Percentiles rank a stretch among this genome's conserved stretches.
These are phyloP conservation scores for Cutaneotrichosporon curvatum DNA, from an alignment of 1,284 basidiomycete genomes.

Conservation along the genomic window DNA sequence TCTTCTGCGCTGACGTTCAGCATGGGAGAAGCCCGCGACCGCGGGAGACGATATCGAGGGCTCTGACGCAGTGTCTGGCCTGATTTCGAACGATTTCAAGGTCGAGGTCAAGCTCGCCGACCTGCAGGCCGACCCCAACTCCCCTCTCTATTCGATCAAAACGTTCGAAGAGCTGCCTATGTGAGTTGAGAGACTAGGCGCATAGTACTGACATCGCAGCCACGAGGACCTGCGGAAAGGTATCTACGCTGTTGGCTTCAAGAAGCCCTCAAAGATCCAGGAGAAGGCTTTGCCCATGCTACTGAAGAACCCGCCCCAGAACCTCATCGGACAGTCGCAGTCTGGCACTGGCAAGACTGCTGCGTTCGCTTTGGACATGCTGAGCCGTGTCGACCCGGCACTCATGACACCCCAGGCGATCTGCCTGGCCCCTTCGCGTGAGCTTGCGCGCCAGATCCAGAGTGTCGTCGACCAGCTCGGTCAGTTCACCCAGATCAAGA, in stretches of 20 bases:
- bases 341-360: slow-evolving; percentile 99
- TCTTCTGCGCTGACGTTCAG: not conserved
- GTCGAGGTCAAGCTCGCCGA: slow-evolving; percentile 78
- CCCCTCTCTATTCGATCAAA: slow-evolving; percentile 87
- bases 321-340: slow-evolving; percentile 99
- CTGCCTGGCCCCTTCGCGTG: slow-evolving; percentile 89
- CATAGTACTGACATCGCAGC: slow-evolving; percentile 48
- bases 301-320: slow-evolving; percentile 81
- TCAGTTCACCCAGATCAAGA: slow-evolving; percentile 86
- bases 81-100: slow-evolving; percentile 40
- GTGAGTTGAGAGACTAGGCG: too few species aligned
- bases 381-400: slow-evolving; percentile 82
- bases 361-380: slow-evolving; percentile 95
- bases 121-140: slow-evolving; percentile 92
- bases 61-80: slow-evolving; percentile 15
- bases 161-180: slow-evolving; percentile 90
- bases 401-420: slow-evolving; percentile 83
- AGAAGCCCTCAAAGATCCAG: slow-evolving; percentile 98
- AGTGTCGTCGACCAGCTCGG: slow-evolving; percentile 90
- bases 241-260: slow-evolving; percentile 93
- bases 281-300: slow-evolving; percentile 91
- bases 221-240: slow-evolving; percentile 87
- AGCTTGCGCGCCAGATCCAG: slow-evolving; percentile 96
- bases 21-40: slow-evolving; percentile 1
- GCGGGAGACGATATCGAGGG: not conserved